Conservation (phyloP, 78 protist genomes). For the Dictyostelium capitatum region DNA sequence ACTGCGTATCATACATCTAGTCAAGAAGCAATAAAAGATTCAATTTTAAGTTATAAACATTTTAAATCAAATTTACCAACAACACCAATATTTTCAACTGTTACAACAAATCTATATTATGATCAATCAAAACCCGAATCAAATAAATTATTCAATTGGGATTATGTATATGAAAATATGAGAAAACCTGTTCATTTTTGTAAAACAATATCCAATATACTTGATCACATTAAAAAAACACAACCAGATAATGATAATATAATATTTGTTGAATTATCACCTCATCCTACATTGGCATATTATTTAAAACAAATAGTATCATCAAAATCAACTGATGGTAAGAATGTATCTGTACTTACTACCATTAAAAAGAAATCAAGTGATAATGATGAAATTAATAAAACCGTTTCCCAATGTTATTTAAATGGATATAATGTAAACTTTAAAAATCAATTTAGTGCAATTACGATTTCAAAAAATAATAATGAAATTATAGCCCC, state of each 20-base stretch:
- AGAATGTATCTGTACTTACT: not conserved
- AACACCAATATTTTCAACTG: slow-evolving; percentile 19
- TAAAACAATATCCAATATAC: not conserved
- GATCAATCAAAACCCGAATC: no score
- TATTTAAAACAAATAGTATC: not conserved
- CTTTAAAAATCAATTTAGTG: not conserved
- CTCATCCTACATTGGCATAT: slow-evolving; percentile 30
- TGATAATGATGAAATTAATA: not conserved
- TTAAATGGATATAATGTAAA: not conserved
- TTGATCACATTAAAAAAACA: not conserved
- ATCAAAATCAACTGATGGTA: not conserved
- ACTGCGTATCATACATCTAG: slow-evolving; percentile 3
- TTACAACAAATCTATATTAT: not conserved
- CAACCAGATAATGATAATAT: no score
- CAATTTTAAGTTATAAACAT: not conserved
- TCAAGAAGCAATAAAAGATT: not conserved
- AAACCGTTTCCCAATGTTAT: not conserved
- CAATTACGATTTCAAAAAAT: not conserved
- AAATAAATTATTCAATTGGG: not conserved
- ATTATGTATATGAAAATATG: not conserved
- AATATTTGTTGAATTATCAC: slow-evolving; percentile 50
- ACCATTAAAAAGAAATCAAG: slow-evolving; percentile 4
- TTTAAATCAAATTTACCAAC: not conserved
- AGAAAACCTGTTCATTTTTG: slow-evolving; percentile 3
- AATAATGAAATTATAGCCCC: not conserved